These are phyloP conservation scores for Calonectria naviculata DNA, from an alignment of 2,329 filamentous ascomycete species.

Conservation along the genomic window DNA sequence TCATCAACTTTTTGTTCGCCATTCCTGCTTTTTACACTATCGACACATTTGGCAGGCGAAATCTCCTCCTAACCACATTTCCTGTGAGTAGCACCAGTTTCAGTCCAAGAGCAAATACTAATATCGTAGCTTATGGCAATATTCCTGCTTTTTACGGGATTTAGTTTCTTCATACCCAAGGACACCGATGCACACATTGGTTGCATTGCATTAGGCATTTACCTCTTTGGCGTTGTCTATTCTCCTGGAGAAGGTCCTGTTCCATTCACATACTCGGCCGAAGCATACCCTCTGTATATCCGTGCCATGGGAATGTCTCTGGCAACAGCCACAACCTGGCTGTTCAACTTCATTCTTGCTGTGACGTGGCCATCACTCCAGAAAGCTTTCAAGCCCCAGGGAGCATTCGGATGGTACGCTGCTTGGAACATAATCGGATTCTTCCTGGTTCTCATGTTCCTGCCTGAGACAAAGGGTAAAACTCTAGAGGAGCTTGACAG, in stretches of 20 bases:
- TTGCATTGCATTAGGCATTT: conserved; percentile 43
- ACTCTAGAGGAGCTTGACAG: conserved; percentile 61
- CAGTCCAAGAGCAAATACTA: background rate
- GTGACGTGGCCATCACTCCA: conserved; percentile 44
- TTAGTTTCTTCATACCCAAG: conserved; percentile 39
- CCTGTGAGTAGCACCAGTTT: conserved; percentile 26
- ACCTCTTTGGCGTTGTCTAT: conserved; percentile 46
- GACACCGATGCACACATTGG: conserved; percentile 37
- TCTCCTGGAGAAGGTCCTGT: conserved; percentile 47
- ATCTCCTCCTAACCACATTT: conserved; percentile 53
- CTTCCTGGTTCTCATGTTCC: conserved; percentile 58
- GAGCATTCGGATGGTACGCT: conserved; percentile 55
- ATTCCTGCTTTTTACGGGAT: conserved; percentile 55
- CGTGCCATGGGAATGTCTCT: conserved; percentile 48
- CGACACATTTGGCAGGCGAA: conserved; percentile 74
- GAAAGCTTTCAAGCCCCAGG: conserved; percentile 38
- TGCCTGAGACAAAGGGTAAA: conserved; percentile 61
- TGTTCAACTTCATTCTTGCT: conserved; percentile 44
- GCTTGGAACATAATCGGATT: conserved; percentile 57
- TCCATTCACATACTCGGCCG: conserved; percentile 48
- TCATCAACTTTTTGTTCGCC: conserved; percentile 72
- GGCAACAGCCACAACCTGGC: conserved; percentile 50
- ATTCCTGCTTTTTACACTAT: conserved; percentile 45
- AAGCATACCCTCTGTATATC: conserved; percentile 47
- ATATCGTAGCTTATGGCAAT: conserved; percentile 63